Evolutionary conservation across 192 early-diverging fungal species (phyloP).

Genomic region (Mycoemilia scoparia): DNA sequence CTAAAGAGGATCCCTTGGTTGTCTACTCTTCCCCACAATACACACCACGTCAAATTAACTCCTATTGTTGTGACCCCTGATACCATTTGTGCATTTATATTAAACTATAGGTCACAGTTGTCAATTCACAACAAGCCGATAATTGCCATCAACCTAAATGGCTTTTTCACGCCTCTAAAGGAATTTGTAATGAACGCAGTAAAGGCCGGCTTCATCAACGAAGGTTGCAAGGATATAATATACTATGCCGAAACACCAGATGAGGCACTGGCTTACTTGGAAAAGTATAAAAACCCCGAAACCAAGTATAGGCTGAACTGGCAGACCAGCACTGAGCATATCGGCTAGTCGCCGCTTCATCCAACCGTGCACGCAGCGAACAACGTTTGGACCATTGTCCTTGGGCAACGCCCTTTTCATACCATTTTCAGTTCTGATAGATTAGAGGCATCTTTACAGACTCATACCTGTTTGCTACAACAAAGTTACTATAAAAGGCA

Average conservation of each 20-base stretch:
- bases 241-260: constrained; percentile 36
- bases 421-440: too few relatives aligned
- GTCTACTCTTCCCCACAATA: too few relatives aligned
- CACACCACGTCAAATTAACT: too few relatives aligned
- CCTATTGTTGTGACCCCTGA: too few relatives aligned
- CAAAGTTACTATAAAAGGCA: too few relatives aligned
- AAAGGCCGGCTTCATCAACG: constrained; percentile 42
- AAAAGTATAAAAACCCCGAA: constrained; percentile 26
- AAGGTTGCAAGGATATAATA: constrained; percentile 29
- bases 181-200: constrained; percentile 43
- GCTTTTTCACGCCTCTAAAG: constrained; percentile 52
- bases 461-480: neutral
- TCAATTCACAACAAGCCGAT: constrained; percentile 70
- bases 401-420: too few relatives aligned
- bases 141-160: constrained; percentile 53
- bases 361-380: neutral
- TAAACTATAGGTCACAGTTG: constrained; percentile 45
- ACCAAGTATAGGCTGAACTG: constrained; percentile 34
- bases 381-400: too few relatives aligned
- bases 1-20: too few relatives aligned
- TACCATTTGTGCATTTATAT: too few relatives aligned
- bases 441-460: too few relatives aligned
- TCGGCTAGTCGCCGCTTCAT: neutral
- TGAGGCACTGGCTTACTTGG: constrained; percentile 36
- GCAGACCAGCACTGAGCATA: constrained; percentile 4